Evolutionary conservation across 2,329 filamentous ascomycete species (phyloP), one percentile per base, ranked within the genome.

Genomic region (Nemania sp.): DNA sequence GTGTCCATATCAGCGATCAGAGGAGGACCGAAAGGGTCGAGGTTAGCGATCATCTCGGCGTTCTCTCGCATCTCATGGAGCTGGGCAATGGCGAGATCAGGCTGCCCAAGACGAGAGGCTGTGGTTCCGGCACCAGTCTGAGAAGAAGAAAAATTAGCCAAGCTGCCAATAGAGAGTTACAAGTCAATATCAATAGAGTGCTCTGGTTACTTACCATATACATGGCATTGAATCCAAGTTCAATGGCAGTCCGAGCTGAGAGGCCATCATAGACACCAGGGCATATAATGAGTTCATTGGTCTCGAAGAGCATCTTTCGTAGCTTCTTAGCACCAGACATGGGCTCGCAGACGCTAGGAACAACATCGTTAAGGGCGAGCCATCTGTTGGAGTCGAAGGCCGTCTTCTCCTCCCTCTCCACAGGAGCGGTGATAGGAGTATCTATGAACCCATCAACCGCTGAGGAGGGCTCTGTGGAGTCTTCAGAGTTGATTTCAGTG

Each of bases 1-100:
- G 79, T 81, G 61, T 81, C 79, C 59, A 77, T 77, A 52, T 82
- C 79, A 22, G 78, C 78, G 54, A 82, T 80, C 5, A 81, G 58
- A 6, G 80, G 77, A 2, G 70, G 64, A 3, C 66, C 74, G 26
- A 70, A 70, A 0, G 77, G 76, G 31, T 77, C 73, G 3, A 81
- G 72, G 44, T 75, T 76, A 3, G 77, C 77, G 47, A 81, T 76
- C 77, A 80, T 81, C 56, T 77, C 77, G 6, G 78, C 79, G 46
- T 80, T 77, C 51, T 73, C 71, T 12, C 73, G 72, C 79, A 81
- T 81, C 56, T 81, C 78, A 48, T 77, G 74, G 12, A 80, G 64
- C 6, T 76, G 75, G 42, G 76, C 77, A 42, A 81, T 74, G 19
- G 75, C 78, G 7, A 81, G 65, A 59, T 81, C 77, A 19, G 77